phyloP scores from a whole-genome alignment of 306 rosid species.

The Malus sylvestris region DNA sequence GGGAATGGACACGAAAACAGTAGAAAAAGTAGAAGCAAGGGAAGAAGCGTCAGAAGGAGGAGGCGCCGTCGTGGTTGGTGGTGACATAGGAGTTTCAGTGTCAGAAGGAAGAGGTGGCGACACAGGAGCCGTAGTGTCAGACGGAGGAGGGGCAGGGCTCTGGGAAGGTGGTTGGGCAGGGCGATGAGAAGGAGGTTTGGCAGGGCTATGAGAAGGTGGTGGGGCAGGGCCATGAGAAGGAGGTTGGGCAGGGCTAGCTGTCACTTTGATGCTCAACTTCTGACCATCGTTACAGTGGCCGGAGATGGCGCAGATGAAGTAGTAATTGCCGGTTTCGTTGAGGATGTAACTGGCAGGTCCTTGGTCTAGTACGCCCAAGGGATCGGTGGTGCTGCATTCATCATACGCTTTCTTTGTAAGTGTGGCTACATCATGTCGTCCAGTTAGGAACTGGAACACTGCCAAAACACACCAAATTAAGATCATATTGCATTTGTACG shows the following conservation, averaged over 20 bases:
- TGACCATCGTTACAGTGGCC: slow-evolving; percentile 12
- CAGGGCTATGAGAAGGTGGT: not conserved
- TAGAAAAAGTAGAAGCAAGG: not conserved
- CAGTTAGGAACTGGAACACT: not conserved
- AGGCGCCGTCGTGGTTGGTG: not conserved
- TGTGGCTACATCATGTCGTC: slow-evolving; percentile 2
- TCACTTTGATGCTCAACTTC: slow-evolving; percentile 3
- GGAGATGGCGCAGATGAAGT: slow-evolving; percentile 5
- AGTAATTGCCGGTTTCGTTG: not conserved
- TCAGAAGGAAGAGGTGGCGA: not conserved
- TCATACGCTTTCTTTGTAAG: slow-evolving; percentile 2
- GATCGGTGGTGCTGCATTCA: not conserved
- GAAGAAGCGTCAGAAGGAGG: not conserved
- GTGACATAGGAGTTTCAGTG: not conserved
- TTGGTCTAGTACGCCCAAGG: not conserved
- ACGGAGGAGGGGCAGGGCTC: not conserved
- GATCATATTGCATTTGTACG: not conserved
- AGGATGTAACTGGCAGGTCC: slow-evolving; percentile 20
- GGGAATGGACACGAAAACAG: slow-evolving; percentile 1
- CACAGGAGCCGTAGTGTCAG: not conserved
- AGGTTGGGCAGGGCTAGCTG: not conserved
- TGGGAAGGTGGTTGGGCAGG: not conserved
- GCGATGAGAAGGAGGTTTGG: not conserved
- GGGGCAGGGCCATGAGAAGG: not conserved
- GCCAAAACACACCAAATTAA: not conserved